Percentiles rank a stretch among this genome's conserved stretches.
Conservation (phyloP, 2,329 filamentous ascomycete genomes). For the Cercospora zeina region DNA sequence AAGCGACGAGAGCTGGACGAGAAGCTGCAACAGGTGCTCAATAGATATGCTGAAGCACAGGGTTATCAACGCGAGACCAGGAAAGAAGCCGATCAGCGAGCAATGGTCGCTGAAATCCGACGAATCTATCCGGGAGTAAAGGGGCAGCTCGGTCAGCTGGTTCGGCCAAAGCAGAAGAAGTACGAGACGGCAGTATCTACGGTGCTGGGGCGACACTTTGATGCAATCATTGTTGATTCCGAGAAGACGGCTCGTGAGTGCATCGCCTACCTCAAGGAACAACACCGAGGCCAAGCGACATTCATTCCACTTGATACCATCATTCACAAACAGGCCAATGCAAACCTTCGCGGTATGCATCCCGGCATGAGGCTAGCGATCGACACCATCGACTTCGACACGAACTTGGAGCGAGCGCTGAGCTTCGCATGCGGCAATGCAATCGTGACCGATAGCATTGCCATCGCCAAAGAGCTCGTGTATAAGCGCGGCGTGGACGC, state of each 20-base stretch:
- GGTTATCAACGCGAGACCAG: constrained; percentile 83
- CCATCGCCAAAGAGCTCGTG: constrained; percentile 84
- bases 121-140: constrained; percentile 89
- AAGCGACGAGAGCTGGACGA: constrained; percentile 87
- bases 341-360: constrained; percentile 83
- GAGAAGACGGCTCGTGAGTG: constrained; percentile 93
- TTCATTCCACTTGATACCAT: constrained; percentile 98
- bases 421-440: constrained; percentile 93
- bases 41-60: constrained; percentile 80
- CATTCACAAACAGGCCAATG: constrained; percentile 87
- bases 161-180: constrained; percentile 96
- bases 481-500: constrained; percentile 82
- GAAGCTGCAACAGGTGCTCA: constrained; percentile 78
- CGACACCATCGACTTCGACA: constrained; percentile 93
- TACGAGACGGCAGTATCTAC: constrained; percentile 91
- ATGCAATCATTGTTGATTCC: constrained; percentile 91
- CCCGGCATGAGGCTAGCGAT: constrained; percentile 84
- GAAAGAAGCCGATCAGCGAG: constrained; percentile 74
- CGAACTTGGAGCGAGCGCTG: constrained; percentile 84
- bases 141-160: constrained; percentile 85
- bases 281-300: constrained; percentile 81
- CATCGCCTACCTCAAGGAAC: constrained; percentile 89
- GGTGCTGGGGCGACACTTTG: constrained; percentile 87
- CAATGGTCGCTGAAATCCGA: constrained; percentile 82
- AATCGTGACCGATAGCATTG: constrained; percentile 86